A percentile compares a stretch with the other conserved stretches of the same genome.
Conservation (phyloP, 768 basidiomycete species). For the Agaricus blazei region DNA sequence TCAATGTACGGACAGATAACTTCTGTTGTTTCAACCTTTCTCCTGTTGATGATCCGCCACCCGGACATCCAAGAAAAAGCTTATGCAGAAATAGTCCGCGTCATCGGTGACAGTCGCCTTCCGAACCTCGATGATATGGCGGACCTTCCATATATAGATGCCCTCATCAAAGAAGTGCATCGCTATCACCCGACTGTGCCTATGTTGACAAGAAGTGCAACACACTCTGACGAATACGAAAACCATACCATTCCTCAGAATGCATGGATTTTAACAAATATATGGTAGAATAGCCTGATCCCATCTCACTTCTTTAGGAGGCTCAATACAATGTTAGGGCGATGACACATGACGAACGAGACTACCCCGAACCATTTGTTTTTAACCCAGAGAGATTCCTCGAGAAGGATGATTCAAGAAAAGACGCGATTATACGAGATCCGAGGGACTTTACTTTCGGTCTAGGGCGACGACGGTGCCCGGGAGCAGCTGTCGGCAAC, state of each 20-base stretch:
- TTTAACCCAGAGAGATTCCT: conserved; percentile 14
- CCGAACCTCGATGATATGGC: conserved; percentile 18
- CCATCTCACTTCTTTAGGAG: neutral
- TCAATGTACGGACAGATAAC: neutral
- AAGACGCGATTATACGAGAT: neutral
- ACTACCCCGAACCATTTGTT: conserved; percentile 8
- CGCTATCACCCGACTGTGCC: conserved; percentile 7
- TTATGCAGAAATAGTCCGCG: conserved; percentile 17
- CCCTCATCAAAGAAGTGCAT: conserved; percentile 24
- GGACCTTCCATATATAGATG: conserved; percentile 30
- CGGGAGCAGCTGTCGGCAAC: neutral
- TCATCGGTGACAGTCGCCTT: conserved; percentile 14
- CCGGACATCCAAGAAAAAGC: conserved; percentile 16
- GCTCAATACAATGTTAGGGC: conserved; percentile 9
- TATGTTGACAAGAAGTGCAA: neutral
- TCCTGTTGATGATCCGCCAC: conserved; percentile 1
- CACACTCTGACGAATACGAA: neutral
- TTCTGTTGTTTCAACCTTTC: neutral
- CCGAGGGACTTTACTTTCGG: conserved; percentile 10
- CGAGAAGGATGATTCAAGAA: neutral
- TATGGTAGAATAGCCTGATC: neutral
- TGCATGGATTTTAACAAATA: neutral
- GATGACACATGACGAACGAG: conserved; percentile 10
- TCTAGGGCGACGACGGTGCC: conserved; percentile 6
- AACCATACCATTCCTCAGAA: neutral